Percentiles rank a stretch among this genome's conserved stretches.
Conservation (phyloP, 2,329 filamentous ascomycete species). For the Fusarium fracticaudum region DNA sequence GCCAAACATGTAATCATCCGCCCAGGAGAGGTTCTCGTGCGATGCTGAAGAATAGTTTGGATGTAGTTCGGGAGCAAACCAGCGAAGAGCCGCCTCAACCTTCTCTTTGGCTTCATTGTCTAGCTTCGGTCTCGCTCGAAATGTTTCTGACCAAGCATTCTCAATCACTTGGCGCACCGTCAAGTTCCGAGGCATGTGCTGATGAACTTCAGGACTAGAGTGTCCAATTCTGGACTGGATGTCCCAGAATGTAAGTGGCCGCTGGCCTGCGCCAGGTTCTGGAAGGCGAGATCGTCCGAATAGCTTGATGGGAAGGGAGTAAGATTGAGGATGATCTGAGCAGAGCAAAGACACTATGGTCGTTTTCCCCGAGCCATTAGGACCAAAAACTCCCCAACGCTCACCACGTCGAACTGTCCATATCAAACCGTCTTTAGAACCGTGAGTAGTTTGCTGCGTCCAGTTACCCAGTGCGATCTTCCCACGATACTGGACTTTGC, state of each 20-base stretch:
- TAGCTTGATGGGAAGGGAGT: slow-evolving; percentile 85
- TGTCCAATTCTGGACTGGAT: slow-evolving; percentile 91
- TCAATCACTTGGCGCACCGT: slow-evolving; percentile 80
- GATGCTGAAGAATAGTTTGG: slow-evolving; percentile 53
- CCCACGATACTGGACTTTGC: slow-evolving; percentile 80
- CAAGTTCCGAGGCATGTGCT: slow-evolving; percentile 85
- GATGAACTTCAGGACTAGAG: slow-evolving; percentile 92
- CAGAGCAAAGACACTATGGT: slow-evolving; percentile 92
- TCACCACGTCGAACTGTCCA: slow-evolving; percentile 88
- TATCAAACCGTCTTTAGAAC: slow-evolving; percentile 70
- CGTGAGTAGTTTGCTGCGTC: slow-evolving; percentile 66
- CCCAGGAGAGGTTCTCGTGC: slow-evolving; percentile 65
- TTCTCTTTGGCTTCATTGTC: slow-evolving; percentile 63
- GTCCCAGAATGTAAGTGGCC: slow-evolving; percentile 90
- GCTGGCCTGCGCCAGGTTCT: slow-evolving; percentile 69
- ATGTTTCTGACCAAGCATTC: slow-evolving; percentile 91
- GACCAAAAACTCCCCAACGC: slow-evolving; percentile 91
- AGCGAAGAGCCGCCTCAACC: slow-evolving; percentile 75
- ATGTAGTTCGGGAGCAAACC: slow-evolving; percentile 83
- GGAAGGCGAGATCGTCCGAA: slow-evolving; percentile 87
- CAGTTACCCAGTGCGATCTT: slow-evolving; percentile 85
- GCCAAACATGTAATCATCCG: slow-evolving; percentile 74
- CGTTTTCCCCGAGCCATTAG: slow-evolving; percentile 96
- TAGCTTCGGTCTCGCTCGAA: slow-evolving; percentile 75
- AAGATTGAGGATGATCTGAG: slow-evolving; percentile 95